Conservation (phyloP, 768 basidiomycete genomes). For the Clitopilus hobsonii region DNA sequence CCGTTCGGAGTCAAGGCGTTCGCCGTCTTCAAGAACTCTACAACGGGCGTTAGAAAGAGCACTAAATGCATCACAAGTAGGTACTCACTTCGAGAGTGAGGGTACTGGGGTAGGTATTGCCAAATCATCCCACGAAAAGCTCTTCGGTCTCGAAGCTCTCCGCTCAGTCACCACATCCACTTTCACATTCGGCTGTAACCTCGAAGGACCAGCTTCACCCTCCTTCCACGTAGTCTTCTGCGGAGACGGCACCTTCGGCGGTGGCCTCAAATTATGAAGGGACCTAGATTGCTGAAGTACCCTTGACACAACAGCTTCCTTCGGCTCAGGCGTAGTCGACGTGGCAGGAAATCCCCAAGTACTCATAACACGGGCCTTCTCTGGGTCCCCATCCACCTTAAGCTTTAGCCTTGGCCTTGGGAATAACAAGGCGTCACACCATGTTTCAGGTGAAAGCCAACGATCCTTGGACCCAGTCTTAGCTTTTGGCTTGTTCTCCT, state of each 20-base stretch:
- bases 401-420: conserved; percentile 69
- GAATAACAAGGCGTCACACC: conserved; percentile 78
- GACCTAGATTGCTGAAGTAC: conserved; percentile 47
- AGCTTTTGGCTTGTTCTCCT: conserved; percentile 1
- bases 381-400: conserved; percentile 25
- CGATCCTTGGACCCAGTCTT: conserved; percentile 37
- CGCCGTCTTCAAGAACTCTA: conserved; percentile 67
- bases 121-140: conserved; percentile 58
- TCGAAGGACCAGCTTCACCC: neutral
- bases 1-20: conserved; percentile 57
- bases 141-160: conserved; percentile 46
- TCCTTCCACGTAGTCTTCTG: neutral
- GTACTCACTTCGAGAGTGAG: conserved; percentile 31
- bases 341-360: conserved; percentile 43
- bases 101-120: conserved; percentile 54
- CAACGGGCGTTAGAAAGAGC: conserved; percentile 2
- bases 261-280: conserved; percentile 28
- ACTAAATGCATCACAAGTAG: neutral
- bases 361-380: conserved; percentile 34
- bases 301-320: conserved; percentile 34
- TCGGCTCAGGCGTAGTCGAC: conserved; percentile 9
- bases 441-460: conserved; percentile 72
- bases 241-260: neutral
- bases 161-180: neutral
- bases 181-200: neutral